phyloP scores from a whole-genome alignment of 768 basidiomycete genomes.

The Mycena venus region DNA sequence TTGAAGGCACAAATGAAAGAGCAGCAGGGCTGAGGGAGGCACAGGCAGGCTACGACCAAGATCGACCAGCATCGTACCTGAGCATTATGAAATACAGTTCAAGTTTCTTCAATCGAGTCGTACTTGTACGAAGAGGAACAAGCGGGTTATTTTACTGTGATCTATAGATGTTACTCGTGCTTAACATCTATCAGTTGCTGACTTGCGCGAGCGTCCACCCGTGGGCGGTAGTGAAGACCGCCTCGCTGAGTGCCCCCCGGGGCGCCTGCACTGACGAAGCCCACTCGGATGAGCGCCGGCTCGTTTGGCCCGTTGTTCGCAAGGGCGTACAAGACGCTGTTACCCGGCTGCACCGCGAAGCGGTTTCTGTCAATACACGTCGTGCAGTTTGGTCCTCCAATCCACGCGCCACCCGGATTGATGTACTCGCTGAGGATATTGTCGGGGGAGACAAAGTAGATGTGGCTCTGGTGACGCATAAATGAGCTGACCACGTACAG shows the following conservation, averaged over 20 bases:
- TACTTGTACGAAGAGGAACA: slow-evolving; percentile 17
- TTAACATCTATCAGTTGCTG: slow-evolving; percentile 9
- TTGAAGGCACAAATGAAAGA: not conserved
- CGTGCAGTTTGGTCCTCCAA: slow-evolving; percentile 12
- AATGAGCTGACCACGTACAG: not conserved
- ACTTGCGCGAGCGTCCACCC: slow-evolving; percentile 18
- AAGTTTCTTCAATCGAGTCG: slow-evolving; percentile 6
- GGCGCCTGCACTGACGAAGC: slow-evolving; percentile 15
- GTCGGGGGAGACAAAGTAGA: slow-evolving; percentile 12
- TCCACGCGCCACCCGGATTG: slow-evolving; percentile 9
- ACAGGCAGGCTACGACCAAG: not conserved
- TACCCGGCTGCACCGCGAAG: slow-evolving; percentile 10
- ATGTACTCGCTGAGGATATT: slow-evolving; percentile 24
- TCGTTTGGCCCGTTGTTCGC: slow-evolving; percentile 5
- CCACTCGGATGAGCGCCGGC: slow-evolving; percentile 11
- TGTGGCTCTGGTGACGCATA: slow-evolving; percentile 7
- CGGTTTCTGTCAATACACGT: slow-evolving; percentile 3
- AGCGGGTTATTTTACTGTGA: slow-evolving; percentile 5
- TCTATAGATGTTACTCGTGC: not conserved
- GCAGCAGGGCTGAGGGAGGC: not conserved
- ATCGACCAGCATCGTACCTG: not conserved
- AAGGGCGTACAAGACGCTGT: slow-evolving; percentile 15
- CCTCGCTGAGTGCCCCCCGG: slow-evolving; percentile 16
- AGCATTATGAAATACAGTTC: slow-evolving; percentile 1
- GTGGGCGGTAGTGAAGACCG: slow-evolving; percentile 1